A percentile compares a stretch with the other conserved stretches of the same genome.
These are phyloP conservation scores for Pisolithus marmoratus DNA, from an alignment of 768 basidiomycete genomes.

Conservation along the genomic window DNA sequence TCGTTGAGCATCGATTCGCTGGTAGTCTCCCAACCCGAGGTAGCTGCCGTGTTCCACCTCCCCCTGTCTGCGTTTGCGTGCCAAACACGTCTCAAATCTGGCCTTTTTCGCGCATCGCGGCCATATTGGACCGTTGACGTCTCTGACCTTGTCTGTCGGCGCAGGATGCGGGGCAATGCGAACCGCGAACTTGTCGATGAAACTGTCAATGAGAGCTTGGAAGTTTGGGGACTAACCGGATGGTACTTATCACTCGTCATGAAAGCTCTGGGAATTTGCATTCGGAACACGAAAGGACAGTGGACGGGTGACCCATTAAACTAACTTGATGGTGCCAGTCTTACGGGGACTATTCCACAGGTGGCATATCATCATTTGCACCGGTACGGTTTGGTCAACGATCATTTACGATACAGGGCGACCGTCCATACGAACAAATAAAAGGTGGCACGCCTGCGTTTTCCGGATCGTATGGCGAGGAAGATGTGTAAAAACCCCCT, in stretches of 20 bases:
- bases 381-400: neutral
- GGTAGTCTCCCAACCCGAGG: constrained; percentile 54
- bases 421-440: neutral
- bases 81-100: constrained; percentile 41
- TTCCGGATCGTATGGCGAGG: constrained; percentile 9
- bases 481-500: constrained; percentile 7
- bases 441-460: neutral
- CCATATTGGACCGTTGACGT: constrained; percentile 69
- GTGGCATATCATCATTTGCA: neutral
- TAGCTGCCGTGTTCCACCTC: constrained; percentile 66
- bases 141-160: constrained; percentile 43
- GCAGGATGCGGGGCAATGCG: constrained; percentile 29
- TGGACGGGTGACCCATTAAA: neutral
- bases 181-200: constrained; percentile 30
- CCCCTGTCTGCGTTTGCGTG: constrained; percentile 50
- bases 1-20: constrained; percentile 53
- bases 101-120: constrained; percentile 45
- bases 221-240: constrained; percentile 82
- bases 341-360: neutral
- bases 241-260: constrained; percentile 72
- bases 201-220: constrained; percentile 45
- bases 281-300: constrained; percentile 13
- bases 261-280: constrained; percentile 46
- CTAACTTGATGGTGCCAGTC: neutral
- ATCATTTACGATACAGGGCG: neutral